Base-by-base conservation (phyloP, 2,329 filamentous ascomycete genomes). In the Trichoderma aggressivum region DNA sequence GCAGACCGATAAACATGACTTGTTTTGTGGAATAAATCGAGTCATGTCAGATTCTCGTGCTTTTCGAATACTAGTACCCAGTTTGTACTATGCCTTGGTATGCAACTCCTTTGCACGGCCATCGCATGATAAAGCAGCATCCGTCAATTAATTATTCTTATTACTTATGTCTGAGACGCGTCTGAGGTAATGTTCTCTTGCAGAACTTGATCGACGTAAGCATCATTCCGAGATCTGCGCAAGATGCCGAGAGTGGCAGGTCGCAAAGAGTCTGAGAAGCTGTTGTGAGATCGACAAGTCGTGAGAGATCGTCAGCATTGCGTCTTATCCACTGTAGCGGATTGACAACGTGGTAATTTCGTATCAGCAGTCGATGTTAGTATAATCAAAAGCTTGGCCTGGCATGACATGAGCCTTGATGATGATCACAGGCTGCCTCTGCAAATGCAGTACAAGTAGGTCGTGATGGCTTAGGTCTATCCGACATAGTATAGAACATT, bases 161-260 rank as follows among this genome's bases (percentile, higher is more conserved):
- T 21, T 5, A 16, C 18, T 47, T 21, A 47, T 47, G 18, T 26
- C 62, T 65, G 32, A 56, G 34, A 67, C 64, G 36, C 53, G 36
- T 58, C 18, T 16, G 10, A 18, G 1, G n/a, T n/a, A n/a, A n/a
- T n/a, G 2, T 21, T 47, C 43, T 47, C n/a, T 5, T 21, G 43
- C 43, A 67, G 30, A 59, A 53, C 53, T 67, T 59, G 64, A 67
- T 67, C 55, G 53, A 47, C 64, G 58, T 67, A 67, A 67, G 64
- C 50, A 50, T n/a, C 32, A 34, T 50, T 26, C 53, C 26, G 12
- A 32, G 64, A 67, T 67, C 64, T 47, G 64, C 64, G 16, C 24
- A 59, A 21, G 26, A 59, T 67, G n/a, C 64, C 64, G 36, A 47
- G 39, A 32, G 24, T 59, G 53, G 64, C 53, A 67, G 64, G 64